These are phyloP conservation scores for Aspergillus steynii DNA, from an alignment of 495 filamentous ascomycete genomes.

Conservation along the genomic window DNA sequence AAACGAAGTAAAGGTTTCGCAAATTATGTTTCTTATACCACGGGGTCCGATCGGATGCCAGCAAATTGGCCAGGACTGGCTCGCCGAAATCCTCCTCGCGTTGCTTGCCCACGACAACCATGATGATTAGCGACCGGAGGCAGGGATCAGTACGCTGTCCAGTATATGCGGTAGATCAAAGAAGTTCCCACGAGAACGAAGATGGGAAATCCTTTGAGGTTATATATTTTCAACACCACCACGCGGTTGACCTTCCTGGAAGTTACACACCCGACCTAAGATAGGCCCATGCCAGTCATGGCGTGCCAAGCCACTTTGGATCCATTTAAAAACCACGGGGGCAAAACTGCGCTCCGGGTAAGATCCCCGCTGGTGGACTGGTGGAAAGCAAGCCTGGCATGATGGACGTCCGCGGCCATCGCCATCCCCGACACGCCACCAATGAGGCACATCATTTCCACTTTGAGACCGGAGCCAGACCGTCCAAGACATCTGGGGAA, in stretches of 20 bases:
- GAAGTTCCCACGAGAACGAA: background rate
- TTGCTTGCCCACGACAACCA: constrained; percentile 30
- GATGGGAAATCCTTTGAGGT: background rate
- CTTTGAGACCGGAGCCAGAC: background rate
- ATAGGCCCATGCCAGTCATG: background rate
- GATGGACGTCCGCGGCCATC: background rate
- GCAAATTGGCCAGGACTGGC: constrained; percentile 27
- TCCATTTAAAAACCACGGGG: background rate
- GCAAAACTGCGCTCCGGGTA: background rate
- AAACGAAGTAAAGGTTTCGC: constrained; percentile 57
- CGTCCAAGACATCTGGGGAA: background rate
- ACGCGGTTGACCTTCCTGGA: background rate
- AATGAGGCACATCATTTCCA: background rate
- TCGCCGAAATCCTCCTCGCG: constrained; percentile 33
- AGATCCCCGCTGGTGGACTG: constrained; percentile 3
- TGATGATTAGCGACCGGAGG: constrained; percentile 7
- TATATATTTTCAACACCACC: background rate
- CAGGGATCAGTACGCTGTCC: background rate
- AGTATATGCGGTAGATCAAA: background rate
- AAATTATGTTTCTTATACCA: constrained; percentile 68
- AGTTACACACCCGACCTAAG: background rate
- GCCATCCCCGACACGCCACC: background rate
- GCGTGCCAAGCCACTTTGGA: background rate
- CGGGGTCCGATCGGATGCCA: constrained; percentile 26
- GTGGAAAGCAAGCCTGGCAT: background rate